Evolutionary conservation across 768 basidiomycete species (phyloP).

Genomic region (Cystobasidium tubakii): DNA sequence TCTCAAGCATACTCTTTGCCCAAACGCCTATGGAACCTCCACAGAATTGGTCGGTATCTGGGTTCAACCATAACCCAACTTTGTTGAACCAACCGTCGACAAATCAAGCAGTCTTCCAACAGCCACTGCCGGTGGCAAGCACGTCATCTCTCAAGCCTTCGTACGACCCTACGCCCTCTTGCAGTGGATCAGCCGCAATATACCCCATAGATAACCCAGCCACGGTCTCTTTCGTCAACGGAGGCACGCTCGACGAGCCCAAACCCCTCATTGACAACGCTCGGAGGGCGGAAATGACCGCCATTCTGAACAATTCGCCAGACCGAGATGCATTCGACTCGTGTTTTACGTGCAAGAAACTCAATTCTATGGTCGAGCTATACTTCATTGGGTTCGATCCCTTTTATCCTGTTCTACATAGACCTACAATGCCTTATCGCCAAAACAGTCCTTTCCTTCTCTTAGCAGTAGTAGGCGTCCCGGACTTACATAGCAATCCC

Average conservation of each 20-base stretch:
- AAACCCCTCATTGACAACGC: constrained; percentile 2
- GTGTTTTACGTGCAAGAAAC: constrained; percentile 8
- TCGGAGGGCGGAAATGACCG: neutral
- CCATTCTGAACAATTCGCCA: neutral
- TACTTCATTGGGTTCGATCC: constrained; percentile 5
- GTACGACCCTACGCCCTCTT: neutral
- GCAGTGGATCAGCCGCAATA: neutral
- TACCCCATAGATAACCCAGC: neutral
- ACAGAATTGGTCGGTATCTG: neutral
- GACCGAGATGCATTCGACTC: neutral
- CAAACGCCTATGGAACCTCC: neutral
- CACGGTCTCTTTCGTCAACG: neutral
- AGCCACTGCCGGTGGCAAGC: neutral
- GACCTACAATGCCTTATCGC: constrained; percentile 3
- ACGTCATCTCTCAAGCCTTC: neutral
- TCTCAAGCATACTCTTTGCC: constrained; percentile 7
- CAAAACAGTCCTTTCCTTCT: neutral
- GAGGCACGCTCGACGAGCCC: neutral
- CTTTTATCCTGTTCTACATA: constrained; percentile 8
- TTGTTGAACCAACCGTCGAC: neutral
- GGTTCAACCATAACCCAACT: neutral
- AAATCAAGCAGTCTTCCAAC: neutral
- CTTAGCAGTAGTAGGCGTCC: neutral
- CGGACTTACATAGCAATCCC: too few relatives aligned
- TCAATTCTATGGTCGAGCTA: constrained; percentile 7